phyloP scores from a whole-genome alignment of 768 basidiomycete genomes.

The Hygrophoropsis aurantiaca region DNA sequence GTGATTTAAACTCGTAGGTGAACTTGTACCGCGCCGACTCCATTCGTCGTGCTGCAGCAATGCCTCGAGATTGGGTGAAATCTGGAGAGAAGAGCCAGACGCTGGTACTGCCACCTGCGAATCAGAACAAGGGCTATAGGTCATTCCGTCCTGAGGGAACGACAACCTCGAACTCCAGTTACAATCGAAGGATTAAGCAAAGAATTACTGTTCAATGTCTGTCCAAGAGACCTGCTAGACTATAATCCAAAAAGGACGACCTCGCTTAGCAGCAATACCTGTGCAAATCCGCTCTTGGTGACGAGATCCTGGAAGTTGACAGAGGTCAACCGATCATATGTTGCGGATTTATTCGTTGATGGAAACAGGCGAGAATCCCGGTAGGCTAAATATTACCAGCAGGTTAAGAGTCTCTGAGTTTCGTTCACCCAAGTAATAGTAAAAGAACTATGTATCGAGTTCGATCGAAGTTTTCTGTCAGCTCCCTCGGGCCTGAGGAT shows the following conservation, averaged over 20 bases:
- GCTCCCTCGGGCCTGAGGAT: too few relatives aligned
- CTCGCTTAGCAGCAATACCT: slow-evolving; percentile 21
- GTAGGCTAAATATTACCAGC: too few relatives aligned
- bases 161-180: neutral
- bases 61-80: slow-evolving; percentile 61
- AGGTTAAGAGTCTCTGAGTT: too few relatives aligned
- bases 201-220: too few relatives aligned
- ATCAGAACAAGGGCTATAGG: slow-evolving; percentile 17
- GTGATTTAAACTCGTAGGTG: slow-evolving; percentile 17
- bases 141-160: slow-evolving; percentile 11
- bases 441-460: too few relatives aligned
- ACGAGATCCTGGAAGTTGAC: too few relatives aligned
- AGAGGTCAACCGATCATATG: too few relatives aligned
- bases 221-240: too few relatives aligned
- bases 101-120: slow-evolving; percentile 12
- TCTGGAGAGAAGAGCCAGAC: slow-evolving; percentile 36
- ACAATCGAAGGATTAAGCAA: too few relatives aligned
- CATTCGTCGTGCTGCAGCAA: slow-evolving; percentile 58
- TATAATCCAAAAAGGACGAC: too few relatives aligned
- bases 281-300: slow-evolving; percentile 1
- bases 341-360: neutral
- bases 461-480: too few relatives aligned
- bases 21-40: slow-evolving; percentile 31
- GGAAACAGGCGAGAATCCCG: neutral
- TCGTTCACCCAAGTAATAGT: too few relatives aligned